phyloP scores from a whole-genome alignment of 2,329 filamentous ascomycete species.

The Thelonectria rubi region DNA sequence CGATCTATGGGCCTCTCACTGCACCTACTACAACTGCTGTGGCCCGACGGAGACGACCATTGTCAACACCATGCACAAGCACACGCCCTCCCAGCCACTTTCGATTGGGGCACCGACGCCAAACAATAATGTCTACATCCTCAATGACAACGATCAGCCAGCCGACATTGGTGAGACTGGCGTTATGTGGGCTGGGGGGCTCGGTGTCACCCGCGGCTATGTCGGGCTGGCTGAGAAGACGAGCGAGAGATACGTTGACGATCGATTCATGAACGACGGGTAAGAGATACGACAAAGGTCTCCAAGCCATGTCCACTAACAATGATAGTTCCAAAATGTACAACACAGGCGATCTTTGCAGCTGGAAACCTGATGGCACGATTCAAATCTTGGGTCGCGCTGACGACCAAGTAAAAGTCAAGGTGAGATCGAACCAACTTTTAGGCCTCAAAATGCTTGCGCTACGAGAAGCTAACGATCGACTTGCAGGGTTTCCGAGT shows the following conservation, averaged over 20 bases:
- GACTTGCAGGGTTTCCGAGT: constrained; percentile 63
- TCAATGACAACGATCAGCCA: constrained; percentile 56
- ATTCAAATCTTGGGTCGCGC: constrained; percentile 64
- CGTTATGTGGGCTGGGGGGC: constrained; percentile 64
- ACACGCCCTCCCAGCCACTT: constrained; percentile 54
- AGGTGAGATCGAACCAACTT: constrained; percentile 46
- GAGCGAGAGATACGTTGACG: constrained; percentile 56
- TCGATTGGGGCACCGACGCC: constrained; percentile 65
- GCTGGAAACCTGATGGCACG: constrained; percentile 61
- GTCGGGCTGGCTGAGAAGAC: constrained; percentile 63
- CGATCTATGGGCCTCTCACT: constrained; percentile 61
- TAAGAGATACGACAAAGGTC: constrained; percentile 41
- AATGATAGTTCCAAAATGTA: constrained; percentile 57
- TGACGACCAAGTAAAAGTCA: constrained; percentile 70
- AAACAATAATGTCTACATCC: constrained; percentile 65
- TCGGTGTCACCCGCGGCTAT: constrained; percentile 63
- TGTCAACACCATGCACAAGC: constrained; percentile 59
- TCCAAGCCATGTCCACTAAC: neutral
- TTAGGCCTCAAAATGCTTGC: too few relatives aligned
- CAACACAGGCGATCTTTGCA: constrained; percentile 67
- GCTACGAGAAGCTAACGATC: neutral
- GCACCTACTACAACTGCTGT: constrained; percentile 64
- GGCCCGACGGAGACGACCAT: constrained; percentile 69
- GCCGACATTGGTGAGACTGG: constrained; percentile 59
- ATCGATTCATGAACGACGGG: constrained; percentile 62